A percentile compares a stretch with the other conserved stretches of the same genome.
Evolutionary conservation across 805 yeast genomes (phyloP).

Genomic region (Debaryomyces maramus): DNA sequence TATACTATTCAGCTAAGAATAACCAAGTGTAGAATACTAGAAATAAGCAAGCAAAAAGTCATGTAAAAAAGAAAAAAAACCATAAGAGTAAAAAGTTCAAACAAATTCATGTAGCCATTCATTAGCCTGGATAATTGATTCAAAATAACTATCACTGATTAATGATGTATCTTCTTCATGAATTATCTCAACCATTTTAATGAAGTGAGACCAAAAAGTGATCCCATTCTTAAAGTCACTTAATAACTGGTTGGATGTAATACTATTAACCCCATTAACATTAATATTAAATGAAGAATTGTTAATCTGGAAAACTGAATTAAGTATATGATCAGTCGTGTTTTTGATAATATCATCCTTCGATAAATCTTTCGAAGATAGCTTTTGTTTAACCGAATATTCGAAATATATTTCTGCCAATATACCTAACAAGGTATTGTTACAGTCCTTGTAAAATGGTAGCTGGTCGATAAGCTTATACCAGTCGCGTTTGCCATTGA

Average conservation of each 20-base stretch:
- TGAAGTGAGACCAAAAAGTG: constrained; percentile 36
- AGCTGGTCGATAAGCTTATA: constrained; percentile 49
- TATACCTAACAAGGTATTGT: constrained; percentile 65
- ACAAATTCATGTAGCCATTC: constrained; percentile 29
- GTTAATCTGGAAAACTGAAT: constrained; percentile 36
- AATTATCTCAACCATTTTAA: constrained; percentile 23
- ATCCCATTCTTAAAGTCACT: constrained; percentile 33
- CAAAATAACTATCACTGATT: constrained; percentile 22
- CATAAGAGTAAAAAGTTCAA: constrained; percentile 7
- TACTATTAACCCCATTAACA: constrained; percentile 41
- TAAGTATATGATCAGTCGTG: constrained; percentile 34
- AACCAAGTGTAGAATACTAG: too few species aligned
- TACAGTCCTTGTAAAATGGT: constrained; percentile 60
- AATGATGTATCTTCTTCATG: constrained; percentile 28
- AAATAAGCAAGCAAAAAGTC: too few species aligned
- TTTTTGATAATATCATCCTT: constrained; percentile 26
- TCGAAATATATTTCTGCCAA: constrained; percentile 56
- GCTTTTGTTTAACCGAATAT: constrained; percentile 30
- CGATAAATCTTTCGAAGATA: constrained; percentile 18
- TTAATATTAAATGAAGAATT: constrained; percentile 41
- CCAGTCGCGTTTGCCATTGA: constrained; percentile 55
- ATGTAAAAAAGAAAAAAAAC: too few species aligned
- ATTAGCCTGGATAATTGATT: constrained; percentile 28
- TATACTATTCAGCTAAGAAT: too few species aligned
- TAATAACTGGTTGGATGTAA: constrained; percentile 31